phyloP scores from a whole-genome alignment of 106 monocot genomes.

The Dendrobium chrysotoxum region DNA sequence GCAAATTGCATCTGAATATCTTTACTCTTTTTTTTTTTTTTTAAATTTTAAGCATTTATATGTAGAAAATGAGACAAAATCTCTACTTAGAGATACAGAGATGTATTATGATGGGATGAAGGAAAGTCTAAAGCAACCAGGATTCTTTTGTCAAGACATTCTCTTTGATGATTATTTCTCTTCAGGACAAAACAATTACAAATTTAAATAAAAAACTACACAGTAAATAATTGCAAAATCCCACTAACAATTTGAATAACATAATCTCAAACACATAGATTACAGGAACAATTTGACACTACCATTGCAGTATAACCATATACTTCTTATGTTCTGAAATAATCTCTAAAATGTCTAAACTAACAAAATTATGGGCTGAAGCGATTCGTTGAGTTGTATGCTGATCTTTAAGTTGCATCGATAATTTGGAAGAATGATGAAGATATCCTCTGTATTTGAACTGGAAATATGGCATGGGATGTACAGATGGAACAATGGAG shows the following conservation, averaged over 20 bases:
- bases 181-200: too few relatives aligned
- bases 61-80: too few relatives aligned
- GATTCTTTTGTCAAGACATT: too few relatives aligned
- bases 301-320: neutral
- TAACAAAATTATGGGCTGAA: neutral
- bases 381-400: neutral
- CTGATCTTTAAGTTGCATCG: neutral
- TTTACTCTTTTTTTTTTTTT: too few relatives aligned
- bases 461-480: neutral
- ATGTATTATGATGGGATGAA: too few relatives aligned
- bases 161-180: too few relatives aligned
- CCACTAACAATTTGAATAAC: too few relatives aligned
- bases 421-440: too few relatives aligned
- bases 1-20: too few relatives aligned
- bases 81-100: too few relatives aligned
- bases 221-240: neutral
- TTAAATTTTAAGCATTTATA: too few relatives aligned
- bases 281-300: neutral
- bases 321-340: neutral
- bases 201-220: neutral
- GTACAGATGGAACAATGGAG: neutral
- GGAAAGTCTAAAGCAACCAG: too few relatives aligned
- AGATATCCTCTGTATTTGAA: neutral
- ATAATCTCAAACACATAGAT: neutral
- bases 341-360: neutral